Conservation (phyloP, 2,329 filamentous ascomycete species). For the Penicillium decumbens region DNA sequence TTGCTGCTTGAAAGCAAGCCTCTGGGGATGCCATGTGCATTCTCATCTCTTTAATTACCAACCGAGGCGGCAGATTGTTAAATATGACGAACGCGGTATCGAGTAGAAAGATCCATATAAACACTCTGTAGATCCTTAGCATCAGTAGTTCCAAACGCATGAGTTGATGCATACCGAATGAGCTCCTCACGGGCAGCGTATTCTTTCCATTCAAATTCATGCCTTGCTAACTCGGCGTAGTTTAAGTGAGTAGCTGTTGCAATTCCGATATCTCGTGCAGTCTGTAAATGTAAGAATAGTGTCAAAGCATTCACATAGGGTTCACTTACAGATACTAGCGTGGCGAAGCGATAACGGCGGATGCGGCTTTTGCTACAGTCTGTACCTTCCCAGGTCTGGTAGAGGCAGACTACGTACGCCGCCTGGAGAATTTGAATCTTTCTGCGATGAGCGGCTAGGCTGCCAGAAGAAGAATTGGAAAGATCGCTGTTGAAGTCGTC, state of each 20-base stretch:
- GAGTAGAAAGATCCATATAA: slow-evolving; percentile 37
- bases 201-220: slow-evolving; percentile 34
- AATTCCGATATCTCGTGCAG: slow-evolving; percentile 32
- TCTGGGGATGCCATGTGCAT: slow-evolving; percentile 36
- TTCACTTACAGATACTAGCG: slow-evolving; percentile 33
- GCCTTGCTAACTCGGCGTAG: slow-evolving; percentile 19
- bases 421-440: slow-evolving; percentile 38
- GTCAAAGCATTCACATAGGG: neutral
- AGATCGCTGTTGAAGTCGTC: slow-evolving; percentile 34
- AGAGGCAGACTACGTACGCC: slow-evolving; percentile 37
- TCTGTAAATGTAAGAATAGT: slow-evolving; percentile 9
- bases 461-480: slow-evolving; percentile 9
- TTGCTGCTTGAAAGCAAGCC: slow-evolving; percentile 37
- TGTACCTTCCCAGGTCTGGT: slow-evolving; percentile 40
- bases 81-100: slow-evolving; percentile 42
- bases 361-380: slow-evolving; percentile 34
- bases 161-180: slow-evolving; percentile 22
- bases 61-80: slow-evolving; percentile 41
- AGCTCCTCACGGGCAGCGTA: slow-evolving; percentile 35
- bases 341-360: slow-evolving; percentile 35
- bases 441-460: slow-evolving; percentile 10
- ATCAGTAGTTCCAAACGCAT: neutral
- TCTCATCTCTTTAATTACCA: slow-evolving; percentile 40
- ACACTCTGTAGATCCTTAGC: slow-evolving; percentile 8
- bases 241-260: slow-evolving; percentile 27